Base-by-base conservation (phyloP, 2,329 filamentous ascomycete species). In the Aspergillus transmontanensis region DNA sequence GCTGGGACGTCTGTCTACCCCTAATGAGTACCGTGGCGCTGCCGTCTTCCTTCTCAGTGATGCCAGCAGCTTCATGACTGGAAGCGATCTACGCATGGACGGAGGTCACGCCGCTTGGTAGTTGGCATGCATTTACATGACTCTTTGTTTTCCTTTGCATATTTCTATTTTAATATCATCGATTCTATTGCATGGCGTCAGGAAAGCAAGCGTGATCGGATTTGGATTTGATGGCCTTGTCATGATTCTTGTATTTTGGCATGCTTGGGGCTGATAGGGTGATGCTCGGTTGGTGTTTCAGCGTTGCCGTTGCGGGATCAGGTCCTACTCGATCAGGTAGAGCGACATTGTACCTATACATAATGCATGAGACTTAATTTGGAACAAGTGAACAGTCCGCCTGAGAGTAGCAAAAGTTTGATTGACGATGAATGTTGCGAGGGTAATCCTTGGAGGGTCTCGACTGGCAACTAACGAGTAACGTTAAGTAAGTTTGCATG, bases 1-100 rank as follows among this genome's bases (percentile, higher is more conserved):
- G 92, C 83, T 96, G 59, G 88, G 85, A 32, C 84, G 87, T 39
- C 81, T 93, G 64, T 90, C 89, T 72, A 79, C 78, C 26, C 89
- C 90, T 0, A 82, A 87, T 56, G 90, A 93, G 75, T 92, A 90
- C 76, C 85, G 89, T 56, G 89, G 81, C 6, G 80, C 80, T 0
- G 79, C 80, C 0, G 77, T 83, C 43, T 83, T 82, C 67, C 71
- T 83, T 63, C 69, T 83, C 36, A 82, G 79, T 61, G 80, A 83
- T 65, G 81, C 81, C 9, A 84, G 82, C 69, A 81, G 77, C 63
- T 86, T 86, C 72, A 85, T 86, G 82, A 86, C 84, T 11, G 84
- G 83, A 6, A 78, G 80, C 50, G 83, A 86, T 75, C 66, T 86
- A 64, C 78, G 81, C 68, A 85, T 86, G 43, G 84, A 86, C 73